A percentile compares a stretch with the other conserved stretches of the same genome.
These are phyloP conservation scores for Diplocarpon mali DNA, from an alignment of 2,329 filamentous ascomycete genomes.

Conservation along the genomic window DNA sequence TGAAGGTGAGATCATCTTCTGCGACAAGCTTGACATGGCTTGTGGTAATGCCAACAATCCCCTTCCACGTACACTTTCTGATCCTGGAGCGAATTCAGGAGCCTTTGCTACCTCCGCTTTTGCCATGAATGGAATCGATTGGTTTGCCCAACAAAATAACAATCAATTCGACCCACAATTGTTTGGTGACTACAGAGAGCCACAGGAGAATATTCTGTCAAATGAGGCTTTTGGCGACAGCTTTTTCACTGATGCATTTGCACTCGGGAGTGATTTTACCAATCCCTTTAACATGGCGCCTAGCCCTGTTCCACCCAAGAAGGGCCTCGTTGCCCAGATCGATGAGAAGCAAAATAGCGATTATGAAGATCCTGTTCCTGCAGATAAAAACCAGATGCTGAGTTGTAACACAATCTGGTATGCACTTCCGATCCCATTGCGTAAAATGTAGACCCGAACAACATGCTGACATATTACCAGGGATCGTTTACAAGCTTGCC, in stretches of 20 bases:
- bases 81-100: conserved; percentile 19
- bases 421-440: conserved; percentile 31
- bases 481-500: conserved; percentile 81
- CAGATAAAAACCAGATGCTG: conserved; percentile 53
- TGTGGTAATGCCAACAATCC: conserved; percentile 42
- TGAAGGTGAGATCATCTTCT: conserved; percentile 42
- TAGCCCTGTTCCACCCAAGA: conserved; percentile 38
- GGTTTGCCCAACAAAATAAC: conserved; percentile 69
- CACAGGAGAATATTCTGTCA: conserved; percentile 73
- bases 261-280: conserved; percentile 56
- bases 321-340: conserved; percentile 66
- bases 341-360: conserved; percentile 64
- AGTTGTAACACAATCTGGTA: conserved; percentile 93
- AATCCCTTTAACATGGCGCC: conserved; percentile 66
- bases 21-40: conserved; percentile 44
- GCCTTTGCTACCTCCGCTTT: conserved; percentile 28
- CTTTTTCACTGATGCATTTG: conserved; percentile 58
- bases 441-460: background rate
- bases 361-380: conserved; percentile 54
- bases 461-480: conserved; percentile 35
- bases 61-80: conserved; percentile 35
- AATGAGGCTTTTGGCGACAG: conserved; percentile 38
- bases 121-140: conserved; percentile 51
- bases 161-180: conserved; percentile 84
- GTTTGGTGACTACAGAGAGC: conserved; percentile 86